Conservation (phyloP, 169 alveolate genomes). For the Plasmodium billcollinsi region DNA sequence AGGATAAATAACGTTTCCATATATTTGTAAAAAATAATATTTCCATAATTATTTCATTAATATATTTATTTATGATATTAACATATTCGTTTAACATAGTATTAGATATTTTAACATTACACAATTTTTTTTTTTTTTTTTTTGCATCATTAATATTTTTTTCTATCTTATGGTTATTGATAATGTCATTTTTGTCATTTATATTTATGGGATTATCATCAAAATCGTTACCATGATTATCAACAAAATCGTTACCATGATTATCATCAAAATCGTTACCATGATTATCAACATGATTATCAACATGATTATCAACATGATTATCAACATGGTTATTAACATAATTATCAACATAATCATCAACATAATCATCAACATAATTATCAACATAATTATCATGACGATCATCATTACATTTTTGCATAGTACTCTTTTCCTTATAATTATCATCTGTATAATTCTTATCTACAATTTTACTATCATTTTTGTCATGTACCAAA, state of each 20-base stretch:
- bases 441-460: neutral
- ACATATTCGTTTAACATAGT: conserved; percentile 8
- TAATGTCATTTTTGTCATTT: neutral
- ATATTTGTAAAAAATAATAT: conserved; percentile 70
- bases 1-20: conserved; percentile 54
- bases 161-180: neutral
- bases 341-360: neutral
- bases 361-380: neutral
- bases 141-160: neutral
- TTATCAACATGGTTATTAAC: too few relatives aligned
- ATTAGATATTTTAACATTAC: neutral
- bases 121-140: neutral
- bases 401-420: too few relatives aligned
- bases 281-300: neutral
- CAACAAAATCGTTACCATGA: neutral
- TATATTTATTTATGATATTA: conserved; percentile 47
- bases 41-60: conserved; percentile 66
- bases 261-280: too few relatives aligned
- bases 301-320: too few relatives aligned
- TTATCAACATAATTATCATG: too few relatives aligned
- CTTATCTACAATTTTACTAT: neutral
- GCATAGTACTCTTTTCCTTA: too few relatives aligned
- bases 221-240: neutral
- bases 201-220: neutral
- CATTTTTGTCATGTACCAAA: too few relatives aligned